A percentile compares a stretch with the other conserved stretches of the same genome.
Conservation (phyloP, 108 stramenopile genomes). For the Epithemia pelagica region DNA sequence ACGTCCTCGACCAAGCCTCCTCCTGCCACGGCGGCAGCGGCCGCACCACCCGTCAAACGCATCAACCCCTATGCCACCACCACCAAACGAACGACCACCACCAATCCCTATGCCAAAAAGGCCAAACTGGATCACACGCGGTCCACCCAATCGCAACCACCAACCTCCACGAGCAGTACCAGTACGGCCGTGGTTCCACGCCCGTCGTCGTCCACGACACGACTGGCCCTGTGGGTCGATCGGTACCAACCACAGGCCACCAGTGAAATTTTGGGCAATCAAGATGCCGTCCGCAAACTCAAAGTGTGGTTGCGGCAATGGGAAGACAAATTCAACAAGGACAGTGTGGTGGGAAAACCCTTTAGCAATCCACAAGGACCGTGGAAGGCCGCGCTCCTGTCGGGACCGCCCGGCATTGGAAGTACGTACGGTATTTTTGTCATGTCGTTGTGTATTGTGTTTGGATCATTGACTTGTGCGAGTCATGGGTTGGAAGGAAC, state of each 20-base stretch:
- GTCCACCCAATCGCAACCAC: neutral
- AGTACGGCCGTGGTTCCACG: neutral
- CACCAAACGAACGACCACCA: conserved; percentile 6
- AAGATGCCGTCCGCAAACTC: conserved; percentile 56
- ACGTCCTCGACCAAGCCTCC: conserved; percentile 2
- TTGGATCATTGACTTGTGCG: neutral
- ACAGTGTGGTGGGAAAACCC: conserved; percentile 35
- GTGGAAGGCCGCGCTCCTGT: conserved; percentile 87
- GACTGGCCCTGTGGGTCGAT: conserved; percentile 84
- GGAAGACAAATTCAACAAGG: conserved; percentile 68
- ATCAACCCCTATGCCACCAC: conserved; percentile 24
- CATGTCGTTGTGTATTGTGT: neutral
- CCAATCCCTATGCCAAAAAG: conserved; percentile 33
- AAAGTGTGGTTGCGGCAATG: conserved; percentile 61
- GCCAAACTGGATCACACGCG: conserved; percentile 1
- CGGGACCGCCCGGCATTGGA: conserved; percentile 97
- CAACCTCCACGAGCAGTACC: neutral
- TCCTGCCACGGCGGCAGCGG: neutral
- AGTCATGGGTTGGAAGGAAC: neutral
- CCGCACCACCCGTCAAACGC: neutral
- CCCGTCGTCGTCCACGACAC: conserved; percentile 12
- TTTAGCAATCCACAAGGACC: conserved; percentile 46
- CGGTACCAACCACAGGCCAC: conserved; percentile 72
- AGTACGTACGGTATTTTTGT: conserved; percentile 29
- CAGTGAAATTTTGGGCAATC: conserved; percentile 74